Base-by-base conservation (phyloP, 371 early-diverging fungal species). In the Saksenaea vasiformis region DNA sequence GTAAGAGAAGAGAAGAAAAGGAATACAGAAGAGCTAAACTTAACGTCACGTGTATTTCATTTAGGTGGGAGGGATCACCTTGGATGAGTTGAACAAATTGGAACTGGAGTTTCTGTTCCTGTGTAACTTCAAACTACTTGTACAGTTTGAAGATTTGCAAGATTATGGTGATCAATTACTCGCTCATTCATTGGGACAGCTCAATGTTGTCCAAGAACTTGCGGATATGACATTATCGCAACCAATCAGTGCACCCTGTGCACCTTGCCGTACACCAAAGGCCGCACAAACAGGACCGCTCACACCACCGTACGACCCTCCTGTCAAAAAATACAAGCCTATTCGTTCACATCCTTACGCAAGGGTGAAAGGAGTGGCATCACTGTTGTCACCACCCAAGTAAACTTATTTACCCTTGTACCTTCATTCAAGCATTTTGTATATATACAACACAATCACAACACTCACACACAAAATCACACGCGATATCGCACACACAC, bases 81-180 rank as follows among this genome's bases (percentile, higher is more conserved):
- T 91, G 15, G 72, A 72, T 11, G 96, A 95, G 70, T 72, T 95
- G 64, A 95, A 95, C 69, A 77, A 89, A 67, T 77, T 95, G 17
- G 96, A 95, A 65, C 63, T 95, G 39, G 95, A 95, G 78, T 86
- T 95, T 41, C 74, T 93, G 57, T 90, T 89, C 47, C 72, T 92
- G 62, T 84, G 90, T 47, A 83, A 88, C 60, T 95, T 94, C 79
- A 82, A 88, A 47, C 78, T 95, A 26, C 78, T 87, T 39, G 81
- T 88, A 22, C 77, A 78, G 34, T 69, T 80, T 11, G 72, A 83
- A 1, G 80, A 89, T 60, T 70, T 95, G 37, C 88, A 91, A 67
- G 70, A 77, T 17, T 91, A 91, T 60, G 85, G 79, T 44, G 73
- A 83, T 68, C 83, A 82, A 54, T 64, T 86, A 56, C 54, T 83